Evolutionary conservation across 192 early-diverging fungal genomes (phyloP).

Genomic region (Gonapodya prolifera): DNA sequence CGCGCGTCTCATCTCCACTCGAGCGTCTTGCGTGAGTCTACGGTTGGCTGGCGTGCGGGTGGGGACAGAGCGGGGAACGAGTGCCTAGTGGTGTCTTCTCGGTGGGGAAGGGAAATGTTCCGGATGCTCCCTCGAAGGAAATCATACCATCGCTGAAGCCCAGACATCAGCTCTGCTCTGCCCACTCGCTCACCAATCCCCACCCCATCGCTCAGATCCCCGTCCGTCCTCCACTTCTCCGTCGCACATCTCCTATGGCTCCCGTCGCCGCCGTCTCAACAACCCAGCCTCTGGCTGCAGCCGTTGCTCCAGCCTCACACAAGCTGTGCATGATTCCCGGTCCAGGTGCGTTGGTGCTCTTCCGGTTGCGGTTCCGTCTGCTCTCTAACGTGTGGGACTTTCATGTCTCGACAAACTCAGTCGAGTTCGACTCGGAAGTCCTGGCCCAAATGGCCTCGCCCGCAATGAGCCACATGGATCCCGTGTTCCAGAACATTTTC

Average conservation of each 20-base stretch:
- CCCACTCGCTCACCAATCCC: neutral
- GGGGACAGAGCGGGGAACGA: no score
- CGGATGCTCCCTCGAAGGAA: no score
- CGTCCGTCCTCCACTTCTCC: neutral
- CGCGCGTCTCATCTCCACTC: no score
- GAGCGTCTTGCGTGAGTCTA: no score
- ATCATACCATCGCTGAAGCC: no score
- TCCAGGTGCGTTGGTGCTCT: conserved; percentile 6
- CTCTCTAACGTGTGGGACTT: conserved; percentile 7
- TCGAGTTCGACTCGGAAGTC: conserved; percentile 86
- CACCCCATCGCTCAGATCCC: neutral
- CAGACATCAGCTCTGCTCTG: no score
- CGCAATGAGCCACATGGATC: conserved; percentile 85
- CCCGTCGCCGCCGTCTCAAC: conserved; percentile 1
- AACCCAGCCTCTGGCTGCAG: conserved; percentile 10
- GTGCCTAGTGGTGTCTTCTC: no score
- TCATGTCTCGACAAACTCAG: conserved; percentile 8
- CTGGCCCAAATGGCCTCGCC: conserved; percentile 74
- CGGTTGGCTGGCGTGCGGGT: no score
- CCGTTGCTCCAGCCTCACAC: conserved; percentile 15
- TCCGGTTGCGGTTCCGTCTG: neutral
- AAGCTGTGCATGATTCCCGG: conserved; percentile 94
- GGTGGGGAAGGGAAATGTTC: no score
- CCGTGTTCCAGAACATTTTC: conserved; percentile 75
- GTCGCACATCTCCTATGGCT: conserved; percentile 10